Evolutionary conservation across 371 early-diverging fungal species (phyloP).

Genomic region (Mortierella sp.): DNA sequence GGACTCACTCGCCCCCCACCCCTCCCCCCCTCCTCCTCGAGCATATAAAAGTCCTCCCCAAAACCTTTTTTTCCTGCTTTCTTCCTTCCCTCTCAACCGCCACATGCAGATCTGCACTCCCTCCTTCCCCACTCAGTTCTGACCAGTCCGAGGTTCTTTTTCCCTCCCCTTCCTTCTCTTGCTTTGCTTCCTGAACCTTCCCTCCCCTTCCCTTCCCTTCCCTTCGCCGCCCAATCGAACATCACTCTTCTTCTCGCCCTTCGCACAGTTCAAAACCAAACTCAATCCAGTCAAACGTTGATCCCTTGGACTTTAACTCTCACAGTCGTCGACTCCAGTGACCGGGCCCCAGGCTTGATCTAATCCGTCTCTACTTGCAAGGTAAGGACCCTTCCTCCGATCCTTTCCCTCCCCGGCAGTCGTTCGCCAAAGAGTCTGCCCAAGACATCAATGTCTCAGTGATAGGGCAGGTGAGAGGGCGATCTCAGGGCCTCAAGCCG

Average conservation of each 20-base stretch:
- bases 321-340: neutral
- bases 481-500: too few species aligned
- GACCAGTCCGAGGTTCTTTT: neutral
- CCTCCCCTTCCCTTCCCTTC: neutral
- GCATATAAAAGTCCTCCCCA: constrained; percentile 9
- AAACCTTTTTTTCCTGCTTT: constrained; percentile 5
- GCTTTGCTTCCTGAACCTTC: neutral
- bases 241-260: constrained; percentile 16
- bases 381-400: too few species aligned
- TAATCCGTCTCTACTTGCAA: too few species aligned
- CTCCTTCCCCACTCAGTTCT: constrained; percentile 1
- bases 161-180: constrained; percentile 4
- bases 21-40: neutral
- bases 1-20: neutral
- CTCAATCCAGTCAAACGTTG: constrained; percentile 9
- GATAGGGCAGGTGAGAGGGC: too few species aligned
- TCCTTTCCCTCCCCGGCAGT: too few species aligned
- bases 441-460: too few species aligned
- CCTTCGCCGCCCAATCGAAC: constrained; percentile 13
- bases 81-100: neutral
- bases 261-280: constrained; percentile 26
- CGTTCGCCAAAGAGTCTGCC: too few species aligned
- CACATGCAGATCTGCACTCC: neutral
- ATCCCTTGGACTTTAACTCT: too few species aligned
- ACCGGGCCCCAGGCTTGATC: neutral